Conservation (phyloP, 176 grass and related monocot species). For the Avena sativa region DNA sequence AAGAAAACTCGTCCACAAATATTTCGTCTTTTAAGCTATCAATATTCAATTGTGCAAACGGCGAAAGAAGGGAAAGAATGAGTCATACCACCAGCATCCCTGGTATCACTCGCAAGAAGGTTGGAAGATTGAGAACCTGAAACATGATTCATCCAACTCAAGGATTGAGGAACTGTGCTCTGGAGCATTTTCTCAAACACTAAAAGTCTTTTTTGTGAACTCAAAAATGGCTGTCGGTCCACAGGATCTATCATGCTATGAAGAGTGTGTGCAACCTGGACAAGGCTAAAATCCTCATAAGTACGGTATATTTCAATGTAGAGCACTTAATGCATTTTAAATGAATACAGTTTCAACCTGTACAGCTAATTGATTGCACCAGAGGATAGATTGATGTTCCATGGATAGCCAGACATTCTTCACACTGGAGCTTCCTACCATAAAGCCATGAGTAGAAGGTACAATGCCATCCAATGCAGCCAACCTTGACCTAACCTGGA, state of each 20-base stretch:
- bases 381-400: slow-evolving; percentile 95
- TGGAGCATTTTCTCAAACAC: slow-evolving; percentile 93
- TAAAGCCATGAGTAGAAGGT: slow-evolving; percentile 89
- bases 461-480: slow-evolving; percentile 82
- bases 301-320: slow-evolving; percentile 35
- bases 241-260: slow-evolving; percentile 83
- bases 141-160: slow-evolving; percentile 57
- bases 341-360: slow-evolving; percentile 55
- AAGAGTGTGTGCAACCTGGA: slow-evolving; percentile 87
- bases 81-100: slow-evolving; percentile 49
- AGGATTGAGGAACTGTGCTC: slow-evolving; percentile 72
- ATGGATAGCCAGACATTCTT: slow-evolving; percentile 98
- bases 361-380: slow-evolving; percentile 98
- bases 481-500: slow-evolving; percentile 86
- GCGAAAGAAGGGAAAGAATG: slow-evolving; percentile 35
- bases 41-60: slow-evolving; percentile 33
- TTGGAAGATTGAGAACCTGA: slow-evolving; percentile 43
- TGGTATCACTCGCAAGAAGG: slow-evolving; percentile 42
- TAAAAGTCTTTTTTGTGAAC: slow-evolving; percentile 68
- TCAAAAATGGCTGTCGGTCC: slow-evolving; percentile 63
- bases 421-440: slow-evolving; percentile 88
- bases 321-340: slow-evolving; percentile 28
- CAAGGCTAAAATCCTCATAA: slow-evolving; percentile 42
- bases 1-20: slow-evolving; percentile 15
- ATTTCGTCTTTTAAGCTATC: slow-evolving; percentile 37